Evolutionary conservation across 1,284 basidiomycete genomes (phyloP).

Genomic region (Amylostereum areolatum): DNA sequence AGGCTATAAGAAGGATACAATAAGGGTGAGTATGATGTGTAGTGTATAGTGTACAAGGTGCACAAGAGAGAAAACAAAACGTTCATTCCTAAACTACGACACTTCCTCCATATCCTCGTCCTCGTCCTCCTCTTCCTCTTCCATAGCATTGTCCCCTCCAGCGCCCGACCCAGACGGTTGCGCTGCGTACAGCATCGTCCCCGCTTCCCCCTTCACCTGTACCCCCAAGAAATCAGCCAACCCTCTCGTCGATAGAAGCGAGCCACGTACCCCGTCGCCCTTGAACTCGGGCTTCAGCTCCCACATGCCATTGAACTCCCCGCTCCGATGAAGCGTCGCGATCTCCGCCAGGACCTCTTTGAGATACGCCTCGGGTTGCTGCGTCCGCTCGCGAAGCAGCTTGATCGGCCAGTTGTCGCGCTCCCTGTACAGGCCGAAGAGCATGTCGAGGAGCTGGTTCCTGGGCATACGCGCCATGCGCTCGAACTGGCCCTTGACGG

Average conservation of each 20-base stretch:
- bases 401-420: constrained; percentile 83
- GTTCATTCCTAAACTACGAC: constrained; percentile 18
- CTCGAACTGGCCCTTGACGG: constrained; percentile 67
- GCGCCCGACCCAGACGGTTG: constrained; percentile 15
- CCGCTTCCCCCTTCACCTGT: constrained; percentile 54
- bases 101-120: constrained; percentile 44
- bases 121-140: constrained; percentile 31
- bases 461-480: constrained; percentile 87
- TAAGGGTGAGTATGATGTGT: background rate
- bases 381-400: constrained; percentile 71
- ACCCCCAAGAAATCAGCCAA: constrained; percentile 1
- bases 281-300: constrained; percentile 64
- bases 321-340: constrained; percentile 76
- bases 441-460: constrained; percentile 82
- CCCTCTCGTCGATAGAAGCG: background rate
- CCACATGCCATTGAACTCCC: constrained; percentile 68
- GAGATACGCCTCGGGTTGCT: constrained; percentile 90
- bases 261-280: constrained; percentile 44
- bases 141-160: constrained; percentile 31
- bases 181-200: constrained; percentile 34
- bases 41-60: background rate
- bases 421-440: constrained; percentile 79
- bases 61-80: background rate
- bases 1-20: background rate
- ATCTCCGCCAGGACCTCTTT: constrained; percentile 84